A percentile compares a stretch with the other conserved stretches of the same genome.
phyloP scores from a whole-genome alignment of 176 grass and related monocot genomes.

The bread wheat (Triticum aestivum) region IWGSC_CS_RefSeq_v2.1 NC_057814.1:438737593-438738092 shows the following conservation, averaged over 20 bases:
- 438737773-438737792: neutral
- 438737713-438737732: neutral
- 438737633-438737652: neutral
- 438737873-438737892: neutral
- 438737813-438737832: neutral
- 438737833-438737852: neutral
- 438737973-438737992: neutral
- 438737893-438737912: neutral
- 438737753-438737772: neutral
- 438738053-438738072: neutral
- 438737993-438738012: neutral
- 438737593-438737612: neutral
- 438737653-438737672: neutral
- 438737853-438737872: neutral
- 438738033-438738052: neutral
- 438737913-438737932: neutral
- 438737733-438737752: neutral
- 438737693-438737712: neutral
- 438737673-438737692: conserved; percentile 4
- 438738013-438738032: neutral
- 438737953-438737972: neutral
- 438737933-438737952: neutral
- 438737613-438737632: neutral
- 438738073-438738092: neutral
- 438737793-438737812: neutral